Base-by-base conservation (phyloP, 2,329 filamentous ascomycete species). In the Diaporthe eres region DNA sequence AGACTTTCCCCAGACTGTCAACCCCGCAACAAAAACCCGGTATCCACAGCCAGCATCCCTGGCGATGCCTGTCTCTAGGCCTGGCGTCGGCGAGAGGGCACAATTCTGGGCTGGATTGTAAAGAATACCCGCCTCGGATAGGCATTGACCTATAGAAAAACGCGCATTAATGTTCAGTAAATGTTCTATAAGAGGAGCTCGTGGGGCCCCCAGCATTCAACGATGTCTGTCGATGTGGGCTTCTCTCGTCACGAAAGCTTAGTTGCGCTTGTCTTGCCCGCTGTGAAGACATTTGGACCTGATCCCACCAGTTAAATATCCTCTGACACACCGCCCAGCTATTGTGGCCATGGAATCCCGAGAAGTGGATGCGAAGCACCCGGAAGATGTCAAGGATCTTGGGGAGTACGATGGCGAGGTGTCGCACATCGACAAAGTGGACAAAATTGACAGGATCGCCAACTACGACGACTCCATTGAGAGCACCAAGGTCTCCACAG, bases 401-500 rank as follows among this genome's bases (percentile, higher is more conserved):
- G 61, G 25, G 22, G 25, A 34, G 17, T 49, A 34, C 28, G 61
- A 67, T 15, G 61, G 49, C 47, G 47, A 28, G 15, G 67, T 57
- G 22, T 71, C 49, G 19, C 67, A 71, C 31, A 31, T 71, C 37
- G 67, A 57, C 49, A 57, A 57, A 12, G 34, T 55, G 25, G 49
- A 57, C 39, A 67, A 57, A 8, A 15, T 71, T 28, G 67, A 71
- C 17, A 31, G 25, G 13, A 67, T 67, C 2, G 49, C 49, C 49
- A 55, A 78, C 22, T 80, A 79, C 42, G 77, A 80, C 44, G 80
- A 81, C 60, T 80, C 79, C 37, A 81, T 81, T 42, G 80, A 81
- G 51, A 79, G 79, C 13, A 81, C 80, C 8, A 77, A 77, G 63
- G 78, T 80, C 0, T 81, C 79, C 1, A 77, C 25, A 37, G 78